Evolutionary conservation across 2,329 filamentous ascomycete species (phyloP).

Genomic region (Ceratocystis cubensis): DNA sequence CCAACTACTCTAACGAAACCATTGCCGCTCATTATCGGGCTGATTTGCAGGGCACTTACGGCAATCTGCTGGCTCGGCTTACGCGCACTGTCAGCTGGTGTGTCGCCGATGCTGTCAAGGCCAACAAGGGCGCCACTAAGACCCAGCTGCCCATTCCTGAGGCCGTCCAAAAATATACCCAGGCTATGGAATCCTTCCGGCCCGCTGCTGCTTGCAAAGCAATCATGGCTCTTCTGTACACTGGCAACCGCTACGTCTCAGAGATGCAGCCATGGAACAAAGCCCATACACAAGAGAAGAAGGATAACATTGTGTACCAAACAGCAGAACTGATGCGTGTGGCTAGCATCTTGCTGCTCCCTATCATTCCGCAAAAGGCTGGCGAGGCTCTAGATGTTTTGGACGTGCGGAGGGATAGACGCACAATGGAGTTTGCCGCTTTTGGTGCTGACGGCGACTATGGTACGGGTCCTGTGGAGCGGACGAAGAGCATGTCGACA

Average conservation of each 20-base stretch:
- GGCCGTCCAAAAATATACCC: conserved; percentile 15
- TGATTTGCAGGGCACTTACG: conserved; percentile 61
- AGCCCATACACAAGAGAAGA: conserved; percentile 30
- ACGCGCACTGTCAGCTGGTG: conserved; percentile 58
- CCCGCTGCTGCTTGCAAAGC: conserved; percentile 18
- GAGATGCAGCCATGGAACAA: conserved; percentile 54
- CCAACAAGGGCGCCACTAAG: neutral
- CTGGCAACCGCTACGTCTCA: conserved; percentile 39
- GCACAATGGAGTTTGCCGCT: conserved; percentile 50
- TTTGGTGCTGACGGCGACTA: conserved; percentile 57
- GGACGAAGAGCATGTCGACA: conserved; percentile 8
- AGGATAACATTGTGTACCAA: conserved; percentile 52
- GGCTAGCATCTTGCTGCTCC: conserved; percentile 71
- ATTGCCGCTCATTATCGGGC: conserved; percentile 71
- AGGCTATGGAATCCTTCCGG: conserved; percentile 18
- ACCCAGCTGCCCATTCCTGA: conserved; percentile 18
- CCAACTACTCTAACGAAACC: conserved; percentile 69
- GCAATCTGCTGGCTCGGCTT: conserved; percentile 66
- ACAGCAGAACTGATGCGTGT: conserved; percentile 67
- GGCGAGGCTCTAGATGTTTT: conserved; percentile 61
- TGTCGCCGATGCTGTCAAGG: conserved; percentile 43
- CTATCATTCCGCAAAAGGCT: conserved; percentile 77
- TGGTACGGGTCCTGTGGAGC: conserved; percentile 34
- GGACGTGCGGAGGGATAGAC: conserved; percentile 50
- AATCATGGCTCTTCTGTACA: conserved; percentile 20